Percentiles rank a stretch among this genome's conserved stretches.
Evolutionary conservation across 2,329 filamentous ascomycete species (phyloP).

Genomic region (Ceratocystis destructans): DNA sequence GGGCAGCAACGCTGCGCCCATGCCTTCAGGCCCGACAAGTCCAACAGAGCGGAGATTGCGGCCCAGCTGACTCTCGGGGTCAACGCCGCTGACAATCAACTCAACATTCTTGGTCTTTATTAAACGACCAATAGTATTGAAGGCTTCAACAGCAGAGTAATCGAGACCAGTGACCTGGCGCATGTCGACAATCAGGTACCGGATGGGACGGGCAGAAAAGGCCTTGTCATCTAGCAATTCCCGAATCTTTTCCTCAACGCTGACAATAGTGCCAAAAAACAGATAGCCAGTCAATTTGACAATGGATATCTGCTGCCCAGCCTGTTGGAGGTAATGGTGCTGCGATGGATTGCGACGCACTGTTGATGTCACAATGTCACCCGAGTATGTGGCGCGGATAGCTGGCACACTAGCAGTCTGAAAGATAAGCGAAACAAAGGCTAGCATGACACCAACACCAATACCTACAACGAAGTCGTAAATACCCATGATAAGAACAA

Average conservation of each 20-base stretch:
- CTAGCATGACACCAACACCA: constrained; percentile 76
- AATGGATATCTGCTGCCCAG: constrained; percentile 76
- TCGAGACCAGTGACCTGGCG: constrained; percentile 83
- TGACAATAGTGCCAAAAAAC: constrained; percentile 97
- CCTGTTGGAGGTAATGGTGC: constrained; percentile 69
- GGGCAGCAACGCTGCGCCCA: constrained; percentile 67
- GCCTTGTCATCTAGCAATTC: constrained; percentile 68
- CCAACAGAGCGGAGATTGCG: constrained; percentile 71
- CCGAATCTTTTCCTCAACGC: constrained; percentile 79
- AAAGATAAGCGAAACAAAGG: constrained; percentile 80
- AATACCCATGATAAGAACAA: constrained; percentile 89
- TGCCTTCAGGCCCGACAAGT: constrained; percentile 52
- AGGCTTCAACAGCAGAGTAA: constrained; percentile 91
- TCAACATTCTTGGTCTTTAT: constrained; percentile 63
- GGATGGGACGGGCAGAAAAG: constrained; percentile 65
- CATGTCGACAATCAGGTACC: constrained; percentile 80
- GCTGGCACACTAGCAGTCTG: constrained; percentile 84
- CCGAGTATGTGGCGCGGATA: constrained; percentile 79
- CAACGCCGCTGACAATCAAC: constrained; percentile 71
- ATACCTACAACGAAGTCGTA: constrained; percentile 96
- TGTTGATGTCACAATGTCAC: constrained; percentile 78
- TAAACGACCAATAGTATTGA: constrained; percentile 80
- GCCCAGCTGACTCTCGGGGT: constrained; percentile 61
- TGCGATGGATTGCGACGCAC: constrained; percentile 85
- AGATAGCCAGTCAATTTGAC: constrained; percentile 87